phyloP scores from a whole-genome alignment of 495 filamentous ascomycete genomes.

The Penicillium alfredii region DNA sequence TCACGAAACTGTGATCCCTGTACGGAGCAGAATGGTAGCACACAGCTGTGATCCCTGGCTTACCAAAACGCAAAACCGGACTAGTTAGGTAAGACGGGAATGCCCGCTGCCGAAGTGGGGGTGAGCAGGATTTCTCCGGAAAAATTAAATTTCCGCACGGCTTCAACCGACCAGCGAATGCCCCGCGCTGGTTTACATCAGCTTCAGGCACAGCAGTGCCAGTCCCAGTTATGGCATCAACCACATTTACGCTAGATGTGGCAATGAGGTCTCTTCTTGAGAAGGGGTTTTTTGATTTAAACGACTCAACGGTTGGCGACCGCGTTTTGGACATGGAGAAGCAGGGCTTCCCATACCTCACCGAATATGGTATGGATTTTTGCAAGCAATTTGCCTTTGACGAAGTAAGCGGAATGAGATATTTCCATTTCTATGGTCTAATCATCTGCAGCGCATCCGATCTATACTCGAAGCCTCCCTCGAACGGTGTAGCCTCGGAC shows the following conservation, averaged over 20 bases:
- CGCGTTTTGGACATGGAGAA: conserved; percentile 15
- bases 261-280: conserved; percentile 17
- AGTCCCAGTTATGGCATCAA: conserved; percentile 15
- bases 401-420: no score
- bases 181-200: conserved; percentile 7
- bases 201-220: conserved; percentile 11
- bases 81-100: no score
- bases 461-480: conserved; percentile 18
- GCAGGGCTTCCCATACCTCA: conserved; percentile 16
- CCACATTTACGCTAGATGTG: conserved; percentile 11
- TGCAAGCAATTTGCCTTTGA: no score
- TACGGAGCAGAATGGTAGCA: conserved; percentile 2
- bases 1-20: conserved; percentile 8
- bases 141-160: conserved; percentile 5
- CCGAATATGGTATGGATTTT: conserved; percentile 20
- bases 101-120: conserved; percentile 2
- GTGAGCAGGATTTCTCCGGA: conserved; percentile 1
- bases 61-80: conserved; percentile 3
- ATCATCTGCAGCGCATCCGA: conserved; percentile 17
- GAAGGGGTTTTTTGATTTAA: conserved; percentile 14
- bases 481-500: conserved; percentile 17
- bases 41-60: conserved; percentile 2
- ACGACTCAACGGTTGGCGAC: conserved; percentile 16
- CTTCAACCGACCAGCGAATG: conserved; percentile 2
- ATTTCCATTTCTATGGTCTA: conserved; percentile 13